Percentiles rank a stretch among this genome's conserved stretches.
phyloP scores from a whole-genome alignment of 208 protist species.

The Wallacemonas rigidus region DNA sequence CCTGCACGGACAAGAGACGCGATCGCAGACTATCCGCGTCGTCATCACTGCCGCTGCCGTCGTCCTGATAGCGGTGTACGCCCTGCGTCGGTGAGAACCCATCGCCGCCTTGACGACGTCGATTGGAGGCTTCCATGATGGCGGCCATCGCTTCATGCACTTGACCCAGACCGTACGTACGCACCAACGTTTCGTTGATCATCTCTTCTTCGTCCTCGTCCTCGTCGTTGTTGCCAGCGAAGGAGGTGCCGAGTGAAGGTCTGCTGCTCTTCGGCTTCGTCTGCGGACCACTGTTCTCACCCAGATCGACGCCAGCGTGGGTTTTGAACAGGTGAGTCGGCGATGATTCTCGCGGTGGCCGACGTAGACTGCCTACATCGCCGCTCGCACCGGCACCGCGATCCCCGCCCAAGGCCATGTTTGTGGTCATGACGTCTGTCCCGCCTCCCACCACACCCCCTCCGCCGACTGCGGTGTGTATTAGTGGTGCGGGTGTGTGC shows the following conservation, averaged over 20 bases:
- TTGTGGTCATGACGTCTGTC: no score
- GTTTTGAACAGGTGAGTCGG: no score
- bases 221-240: background rate
- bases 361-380: no score
- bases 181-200: background rate
- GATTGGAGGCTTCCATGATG: constrained; percentile 1
- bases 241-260: no score
- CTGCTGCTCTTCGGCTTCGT: no score
- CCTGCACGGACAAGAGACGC: constrained; percentile 11
- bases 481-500: background rate
- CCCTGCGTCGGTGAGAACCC: background rate
- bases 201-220: constrained; percentile 5
- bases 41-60: background rate
- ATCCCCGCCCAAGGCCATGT: no score
- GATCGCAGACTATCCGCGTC: background rate
- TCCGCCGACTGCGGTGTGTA: background rate
- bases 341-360: no score
- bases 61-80: background rate
- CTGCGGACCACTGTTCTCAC: no score
- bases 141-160: constrained; percentile 4
- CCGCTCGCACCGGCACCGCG: no score
- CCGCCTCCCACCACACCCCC: no score
- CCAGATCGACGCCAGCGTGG: no score
- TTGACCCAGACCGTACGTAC: background rate
- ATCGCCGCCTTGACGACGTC: background rate